Conservation (phyloP, 169 alveolate species). For the Prorocentrum cordatum region DNA sequence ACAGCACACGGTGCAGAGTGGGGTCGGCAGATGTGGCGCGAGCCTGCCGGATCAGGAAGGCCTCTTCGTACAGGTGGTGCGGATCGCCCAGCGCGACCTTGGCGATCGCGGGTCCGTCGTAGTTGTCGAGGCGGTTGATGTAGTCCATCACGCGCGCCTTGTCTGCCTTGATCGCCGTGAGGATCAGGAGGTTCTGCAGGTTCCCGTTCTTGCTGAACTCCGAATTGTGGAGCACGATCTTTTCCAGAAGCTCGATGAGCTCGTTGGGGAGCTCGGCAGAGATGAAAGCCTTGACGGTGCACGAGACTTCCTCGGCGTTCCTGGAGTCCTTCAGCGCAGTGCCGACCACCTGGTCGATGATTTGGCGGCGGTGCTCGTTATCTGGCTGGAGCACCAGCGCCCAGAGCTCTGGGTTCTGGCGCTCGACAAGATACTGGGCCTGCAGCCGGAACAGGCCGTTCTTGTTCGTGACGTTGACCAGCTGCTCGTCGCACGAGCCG, state of each 20-base stretch:
- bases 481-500: slow-evolving; percentile 79
- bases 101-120: slow-evolving; percentile 95
- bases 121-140: slow-evolving; percentile 93
- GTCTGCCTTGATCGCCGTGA: slow-evolving; percentile 91
- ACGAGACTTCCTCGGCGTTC: slow-evolving; percentile 91
- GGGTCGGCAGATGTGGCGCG: no score
- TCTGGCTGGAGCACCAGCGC: slow-evolving; percentile 85
- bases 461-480: slow-evolving; percentile 89
- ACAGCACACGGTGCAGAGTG: no score
- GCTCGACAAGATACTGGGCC: slow-evolving; percentile 92
- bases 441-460: slow-evolving; percentile 93
- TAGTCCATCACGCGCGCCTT: slow-evolving; percentile 87
- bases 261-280: slow-evolving; percentile 81
- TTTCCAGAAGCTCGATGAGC: slow-evolving; percentile 90
- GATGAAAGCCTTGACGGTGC: slow-evolving; percentile 96
- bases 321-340: slow-evolving; percentile 94
- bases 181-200: slow-evolving; percentile 88
- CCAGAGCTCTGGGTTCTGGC: slow-evolving; percentile 94
- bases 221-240: slow-evolving; percentile 91
- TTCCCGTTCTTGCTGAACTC: slow-evolving; percentile 87
- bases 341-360: slow-evolving; percentile 92
- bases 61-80: slow-evolving; percentile 89
- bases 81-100: slow-evolving; percentile 84
- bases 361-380: slow-evolving; percentile 85
- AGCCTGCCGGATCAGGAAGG: no score